Evolutionary conservation across 148 eudicot genomes (phyloP), one percentile per base, ranked within the genome.

Genomic region (Amaranthus hypochondriacus): DNA sequence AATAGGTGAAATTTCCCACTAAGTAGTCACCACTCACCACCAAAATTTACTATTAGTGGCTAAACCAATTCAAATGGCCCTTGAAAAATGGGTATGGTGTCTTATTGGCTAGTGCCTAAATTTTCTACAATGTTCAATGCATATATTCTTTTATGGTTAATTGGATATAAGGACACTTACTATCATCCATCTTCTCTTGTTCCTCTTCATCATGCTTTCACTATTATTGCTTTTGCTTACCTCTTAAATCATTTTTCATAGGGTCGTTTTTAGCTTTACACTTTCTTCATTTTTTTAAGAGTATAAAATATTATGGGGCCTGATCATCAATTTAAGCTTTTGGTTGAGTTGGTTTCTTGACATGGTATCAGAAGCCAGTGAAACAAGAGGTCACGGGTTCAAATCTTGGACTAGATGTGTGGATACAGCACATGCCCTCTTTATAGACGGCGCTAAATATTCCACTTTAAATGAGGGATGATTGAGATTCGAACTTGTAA

Each of bases 141-240:
- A 69, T 69, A 74, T 69, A 79, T 79, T 79, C 75, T 50, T 28
- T 28, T 28, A 28, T 28, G 39, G 48, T 28, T 5, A 74, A 28
- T 14, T 49, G 66, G 74, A 79, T 74, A 79, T 74, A 74, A 69
- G 56, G 82, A 74, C 82, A 73, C 73, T 74, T 53, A 74, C 71
- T 69, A 79, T 74, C 82, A 69, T 74, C 71, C 75, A 63, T 69
- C 66, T 48, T 7, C 49, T 56, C 73, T 62, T 50, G 15, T 70
- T 58, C 18, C n/a, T 13, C 47, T 47, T 15, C 21, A 53, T 3
- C 78, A 59, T 48, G 42, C 60, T 61, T 67, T 67, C 70, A 56
- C 73, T 69, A 52, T 21, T 55, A 49, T 58, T 58, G 58, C 46
- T 53, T 10, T 52, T 55, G 46, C 42, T 63, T 54, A 5, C 56